These are phyloP conservation scores for Gomphus sp. DNA, from an alignment of 1,284 basidiomycete genomes.

Conservation along the genomic window DNA sequence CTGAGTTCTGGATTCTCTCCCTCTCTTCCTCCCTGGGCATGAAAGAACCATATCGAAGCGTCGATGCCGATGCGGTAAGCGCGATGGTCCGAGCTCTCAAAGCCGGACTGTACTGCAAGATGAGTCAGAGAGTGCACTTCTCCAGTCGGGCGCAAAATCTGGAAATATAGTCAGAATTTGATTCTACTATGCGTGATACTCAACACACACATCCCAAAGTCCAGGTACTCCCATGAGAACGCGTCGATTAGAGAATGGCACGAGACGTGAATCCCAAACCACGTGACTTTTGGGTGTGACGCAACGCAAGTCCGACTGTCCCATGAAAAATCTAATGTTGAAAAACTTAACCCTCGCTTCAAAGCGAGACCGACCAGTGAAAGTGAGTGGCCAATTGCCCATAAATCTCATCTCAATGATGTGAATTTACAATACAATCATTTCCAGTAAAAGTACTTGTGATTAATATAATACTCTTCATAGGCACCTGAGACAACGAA, in stretches of 20 bases:
- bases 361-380: too few relatives aligned
- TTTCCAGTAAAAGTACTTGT: too few relatives aligned
- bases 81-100: slow-evolving; percentile 50
- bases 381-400: too few relatives aligned
- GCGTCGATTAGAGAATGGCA: neutral
- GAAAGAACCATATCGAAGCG: slow-evolving; percentile 76
- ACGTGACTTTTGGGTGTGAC: too few relatives aligned
- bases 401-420: too few relatives aligned
- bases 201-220: slow-evolving; percentile 25
- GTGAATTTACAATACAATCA: too few relatives aligned
- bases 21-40: slow-evolving; percentile 62
- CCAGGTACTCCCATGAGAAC: slow-evolving; percentile 23
- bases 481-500: too few relatives aligned
- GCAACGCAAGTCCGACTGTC: too few relatives aligned
- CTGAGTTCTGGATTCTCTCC: slow-evolving; percentile 73
- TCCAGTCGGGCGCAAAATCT: slow-evolving; percentile 59
- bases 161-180: neutral
- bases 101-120: slow-evolving; percentile 60
- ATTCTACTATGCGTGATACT: neutral
- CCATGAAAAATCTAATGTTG: too few relatives aligned
- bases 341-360: too few relatives aligned
- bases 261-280: neutral
- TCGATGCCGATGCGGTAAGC: slow-evolving; percentile 72
- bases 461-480: too few relatives aligned
- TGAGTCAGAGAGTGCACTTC: slow-evolving; percentile 57